These are phyloP conservation scores for Hygrocybe punicea DNA, from an alignment of 768 basidiomycete species.

Conservation along the genomic window DNA sequence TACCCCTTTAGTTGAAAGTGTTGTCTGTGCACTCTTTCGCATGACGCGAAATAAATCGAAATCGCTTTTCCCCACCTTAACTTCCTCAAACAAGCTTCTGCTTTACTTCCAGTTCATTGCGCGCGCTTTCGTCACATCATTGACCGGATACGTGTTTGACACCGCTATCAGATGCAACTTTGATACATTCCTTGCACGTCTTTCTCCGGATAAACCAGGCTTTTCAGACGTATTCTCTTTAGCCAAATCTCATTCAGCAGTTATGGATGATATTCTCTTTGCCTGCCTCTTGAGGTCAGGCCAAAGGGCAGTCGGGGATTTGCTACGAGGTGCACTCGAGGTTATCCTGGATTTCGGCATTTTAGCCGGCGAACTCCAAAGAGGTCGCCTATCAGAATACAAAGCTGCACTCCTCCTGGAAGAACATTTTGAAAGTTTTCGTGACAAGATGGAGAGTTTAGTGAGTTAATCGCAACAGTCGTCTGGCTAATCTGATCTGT, in stretches of 20 bases:
- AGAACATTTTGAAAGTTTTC: conserved; percentile 52
- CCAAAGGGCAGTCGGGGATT: conserved; percentile 63
- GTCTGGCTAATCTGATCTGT: conserved; percentile 10
- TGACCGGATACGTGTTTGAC: conserved; percentile 73
- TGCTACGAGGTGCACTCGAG: conserved; percentile 61
- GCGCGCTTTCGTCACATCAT: conserved; percentile 63
- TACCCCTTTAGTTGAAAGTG: conserved; percentile 57
- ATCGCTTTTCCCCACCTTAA: conserved; percentile 59
- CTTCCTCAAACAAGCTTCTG: conserved; percentile 50
- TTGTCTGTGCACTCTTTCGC: conserved; percentile 61
- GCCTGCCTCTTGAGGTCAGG: conserved; percentile 70
- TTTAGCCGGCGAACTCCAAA: conserved; percentile 57
- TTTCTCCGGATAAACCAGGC: conserved; percentile 24
- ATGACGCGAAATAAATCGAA: conserved; percentile 46
- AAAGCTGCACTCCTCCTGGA: conserved; percentile 57
- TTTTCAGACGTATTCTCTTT: conserved; percentile 77
- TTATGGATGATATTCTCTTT: conserved; percentile 72
- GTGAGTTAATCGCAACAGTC: conserved; percentile 39
- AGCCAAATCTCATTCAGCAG: conserved; percentile 58
- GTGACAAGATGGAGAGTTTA: conserved; percentile 51
- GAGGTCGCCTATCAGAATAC: conserved; percentile 57
- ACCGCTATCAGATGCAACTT: conserved; percentile 79
- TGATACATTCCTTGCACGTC: conserved; percentile 56
- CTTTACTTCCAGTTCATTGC: conserved; percentile 71
- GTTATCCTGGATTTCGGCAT: conserved; percentile 64